phyloP scores from a whole-genome alignment of 176 grass and related monocot species.

The Coix lacrymajobi region DNA sequence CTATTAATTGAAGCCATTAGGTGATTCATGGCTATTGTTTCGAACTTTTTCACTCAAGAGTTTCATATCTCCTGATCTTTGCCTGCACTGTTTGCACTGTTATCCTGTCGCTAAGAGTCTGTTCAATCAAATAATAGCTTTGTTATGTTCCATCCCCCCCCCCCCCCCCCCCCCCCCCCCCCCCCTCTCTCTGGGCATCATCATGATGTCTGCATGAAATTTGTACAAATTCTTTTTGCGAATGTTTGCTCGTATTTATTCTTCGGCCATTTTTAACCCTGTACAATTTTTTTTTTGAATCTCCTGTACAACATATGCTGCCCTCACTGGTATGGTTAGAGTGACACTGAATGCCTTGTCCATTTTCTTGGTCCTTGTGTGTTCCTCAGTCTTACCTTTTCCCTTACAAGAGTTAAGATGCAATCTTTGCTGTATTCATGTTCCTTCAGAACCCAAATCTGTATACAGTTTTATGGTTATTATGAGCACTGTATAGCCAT shows the following conservation, averaged over 20 bases:
- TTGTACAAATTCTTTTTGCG: not conserved
- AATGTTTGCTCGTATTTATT: not conserved
- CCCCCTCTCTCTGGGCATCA: not conserved
- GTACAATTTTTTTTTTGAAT: too few relatives aligned
- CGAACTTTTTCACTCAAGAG: not conserved
- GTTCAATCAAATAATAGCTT: not conserved
- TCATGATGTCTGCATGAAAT: not conserved
- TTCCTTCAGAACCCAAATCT: not conserved
- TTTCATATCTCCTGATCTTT: conserved; percentile 14
- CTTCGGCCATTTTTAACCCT: not conserved
- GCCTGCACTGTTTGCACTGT: not conserved
- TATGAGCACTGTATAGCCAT: not conserved
- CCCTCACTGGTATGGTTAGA: not conserved
- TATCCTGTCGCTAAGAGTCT: conserved; percentile 1
- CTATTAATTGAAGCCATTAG: not conserved
- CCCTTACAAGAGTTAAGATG: not conserved
- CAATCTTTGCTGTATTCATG: not conserved
- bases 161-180: too few relatives aligned
- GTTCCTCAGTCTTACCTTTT: not conserved
- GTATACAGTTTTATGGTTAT: not conserved
- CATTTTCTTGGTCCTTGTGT: not conserved
- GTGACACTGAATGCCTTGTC: not conserved
- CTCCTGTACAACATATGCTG: not conserved
- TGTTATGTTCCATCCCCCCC: not conserved
- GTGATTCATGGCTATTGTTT: not conserved